phyloP scores from a whole-genome alignment of 2,329 filamentous ascomycete species.

The Colletotrichum viniferum region DNA sequence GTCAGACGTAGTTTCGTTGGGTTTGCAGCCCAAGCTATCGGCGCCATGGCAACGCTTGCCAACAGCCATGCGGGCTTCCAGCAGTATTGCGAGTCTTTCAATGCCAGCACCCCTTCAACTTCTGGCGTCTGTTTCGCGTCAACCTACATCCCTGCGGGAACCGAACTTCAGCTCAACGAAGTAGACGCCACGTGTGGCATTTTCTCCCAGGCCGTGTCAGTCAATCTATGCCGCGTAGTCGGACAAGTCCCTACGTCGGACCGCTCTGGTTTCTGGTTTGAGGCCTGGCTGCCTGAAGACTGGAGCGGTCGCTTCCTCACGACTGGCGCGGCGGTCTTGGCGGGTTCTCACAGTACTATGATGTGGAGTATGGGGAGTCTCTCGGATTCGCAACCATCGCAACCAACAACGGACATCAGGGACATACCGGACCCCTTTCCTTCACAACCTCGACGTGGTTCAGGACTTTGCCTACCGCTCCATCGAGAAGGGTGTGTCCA shows the following conservation, averaged over 20 bases:
- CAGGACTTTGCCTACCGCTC: constrained; percentile 39
- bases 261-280: constrained; percentile 46
- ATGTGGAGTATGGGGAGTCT: constrained; percentile 42
- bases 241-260: constrained; percentile 38
- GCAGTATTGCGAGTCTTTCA: constrained; percentile 26
- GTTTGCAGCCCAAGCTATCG: neutral
- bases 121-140: constrained; percentile 20
- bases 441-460: constrained; percentile 39
- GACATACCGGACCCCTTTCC: constrained; percentile 35
- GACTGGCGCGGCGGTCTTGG: constrained; percentile 51
- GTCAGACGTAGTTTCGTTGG: neutral
- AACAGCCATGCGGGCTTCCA: neutral
- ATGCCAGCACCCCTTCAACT: constrained; percentile 31
- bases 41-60: neutral
- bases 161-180: constrained; percentile 36
- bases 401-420: constrained; percentile 55
- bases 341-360: constrained; percentile 51
- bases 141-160: constrained; percentile 29
- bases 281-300: constrained; percentile 49
- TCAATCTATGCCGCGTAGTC: constrained; percentile 31
- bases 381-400: constrained; percentile 50
- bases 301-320: constrained; percentile 51
- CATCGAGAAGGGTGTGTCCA: constrained; percentile 32
- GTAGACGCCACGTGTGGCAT: constrained; percentile 39
- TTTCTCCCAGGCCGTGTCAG: constrained; percentile 24